A percentile compares a stretch with the other conserved stretches of the same genome.
Conservation (phyloP, 2,329 filamentous ascomycete genomes). For the Chaetomium globosum region DNA sequence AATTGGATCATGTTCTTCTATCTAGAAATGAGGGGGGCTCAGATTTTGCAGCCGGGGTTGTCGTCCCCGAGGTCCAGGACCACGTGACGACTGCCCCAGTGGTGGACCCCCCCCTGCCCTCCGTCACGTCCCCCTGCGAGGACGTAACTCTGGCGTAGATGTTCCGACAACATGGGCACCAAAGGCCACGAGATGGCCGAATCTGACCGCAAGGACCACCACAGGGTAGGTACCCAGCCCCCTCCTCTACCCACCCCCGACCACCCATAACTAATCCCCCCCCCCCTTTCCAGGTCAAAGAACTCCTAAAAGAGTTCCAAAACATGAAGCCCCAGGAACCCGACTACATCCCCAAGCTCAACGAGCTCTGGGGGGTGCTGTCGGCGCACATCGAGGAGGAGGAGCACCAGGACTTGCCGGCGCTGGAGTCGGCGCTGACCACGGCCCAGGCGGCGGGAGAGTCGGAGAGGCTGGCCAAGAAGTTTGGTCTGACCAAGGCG, state of each 20-base stretch:
- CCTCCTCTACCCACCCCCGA: neutral
- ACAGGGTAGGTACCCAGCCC: constrained; percentile 5
- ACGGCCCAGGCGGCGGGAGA: constrained; percentile 2
- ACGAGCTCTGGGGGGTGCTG: constrained; percentile 20
- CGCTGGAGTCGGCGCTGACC: constrained; percentile 16
- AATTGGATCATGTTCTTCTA: no score
- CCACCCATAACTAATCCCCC: neutral
- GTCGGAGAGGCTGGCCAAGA: constrained; percentile 22
- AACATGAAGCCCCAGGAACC: constrained; percentile 17
- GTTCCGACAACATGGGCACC: constrained; percentile 20
- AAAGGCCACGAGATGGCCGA: constrained; percentile 23
- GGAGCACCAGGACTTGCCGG: constrained; percentile 17
- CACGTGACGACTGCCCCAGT: no score
- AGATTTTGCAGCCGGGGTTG: no score
- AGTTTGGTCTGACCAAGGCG: constrained; percentile 18
- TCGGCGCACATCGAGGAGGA: constrained; percentile 23
- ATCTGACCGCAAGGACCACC: constrained; percentile 20
- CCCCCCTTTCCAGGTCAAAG: constrained; percentile 20
- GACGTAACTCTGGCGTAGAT: no score
- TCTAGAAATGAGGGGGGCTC: no score
- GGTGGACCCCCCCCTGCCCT: no score
- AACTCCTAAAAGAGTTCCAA: constrained; percentile 21
- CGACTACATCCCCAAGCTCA: constrained; percentile 19
- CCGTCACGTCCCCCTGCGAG: no score
- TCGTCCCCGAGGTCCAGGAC: no score